Evolutionary conservation across 2,329 filamentous ascomycete genomes (phyloP).

Genomic region (Trematosphaeria pertusa): DNA sequence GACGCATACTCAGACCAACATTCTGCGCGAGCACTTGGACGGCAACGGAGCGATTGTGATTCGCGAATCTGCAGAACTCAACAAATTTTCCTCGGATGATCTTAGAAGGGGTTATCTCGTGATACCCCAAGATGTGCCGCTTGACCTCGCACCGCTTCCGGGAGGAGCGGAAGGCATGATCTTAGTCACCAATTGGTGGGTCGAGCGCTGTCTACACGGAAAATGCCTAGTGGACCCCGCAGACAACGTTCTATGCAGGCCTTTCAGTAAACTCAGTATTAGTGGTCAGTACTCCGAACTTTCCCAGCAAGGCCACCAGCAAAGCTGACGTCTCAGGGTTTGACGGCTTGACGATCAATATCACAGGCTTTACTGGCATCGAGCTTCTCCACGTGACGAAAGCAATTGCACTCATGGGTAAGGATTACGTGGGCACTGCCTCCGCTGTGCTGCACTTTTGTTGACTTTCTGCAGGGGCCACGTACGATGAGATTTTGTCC

Average conservation of each 20-base stretch:
- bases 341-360: conserved; percentile 73
- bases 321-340: conserved; percentile 62
- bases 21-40: conserved; percentile 40
- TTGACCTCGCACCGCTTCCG: conserved; percentile 43
- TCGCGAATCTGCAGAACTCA: conserved; percentile 31
- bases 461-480: conserved; percentile 63
- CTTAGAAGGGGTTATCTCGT: conserved; percentile 48
- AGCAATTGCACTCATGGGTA: conserved; percentile 73
- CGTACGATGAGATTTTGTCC: conserved; percentile 79
- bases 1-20: conserved; percentile 36
- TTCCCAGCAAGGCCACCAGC: conserved; percentile 4
- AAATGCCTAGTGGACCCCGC: conserved; percentile 74
- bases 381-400: conserved; percentile 86
- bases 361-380: conserved; percentile 82
- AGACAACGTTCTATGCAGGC: conserved; percentile 75
- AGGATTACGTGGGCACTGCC: conserved; percentile 17
- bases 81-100: conserved; percentile 31
- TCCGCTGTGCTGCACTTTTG: background rate
- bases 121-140: conserved; percentile 53
- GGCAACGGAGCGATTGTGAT: conserved; percentile 46
- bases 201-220: conserved; percentile 84
- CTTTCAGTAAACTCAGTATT: conserved; percentile 75
- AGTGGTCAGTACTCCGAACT: conserved; percentile 49
- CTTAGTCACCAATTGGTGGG: conserved; percentile 86
- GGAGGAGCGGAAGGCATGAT: conserved; percentile 40